A percentile compares a stretch with the other conserved stretches of the same genome.
Conservation (phyloP, 371 early-diverging fungal genomes). For the Coemansia sp. region DNA sequence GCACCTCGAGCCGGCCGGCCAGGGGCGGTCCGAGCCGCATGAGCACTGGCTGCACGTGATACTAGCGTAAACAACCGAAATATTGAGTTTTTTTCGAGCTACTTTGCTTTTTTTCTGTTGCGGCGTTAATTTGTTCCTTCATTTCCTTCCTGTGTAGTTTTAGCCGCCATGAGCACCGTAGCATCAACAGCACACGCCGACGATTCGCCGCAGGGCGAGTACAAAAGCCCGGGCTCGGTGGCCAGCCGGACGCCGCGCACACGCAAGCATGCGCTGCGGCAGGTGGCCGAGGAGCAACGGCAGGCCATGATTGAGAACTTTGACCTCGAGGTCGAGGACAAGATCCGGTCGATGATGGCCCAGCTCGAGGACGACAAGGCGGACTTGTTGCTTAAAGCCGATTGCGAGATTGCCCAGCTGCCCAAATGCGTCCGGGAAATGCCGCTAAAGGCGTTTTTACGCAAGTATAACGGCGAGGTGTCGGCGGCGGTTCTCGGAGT, state of each 20-base stretch:
- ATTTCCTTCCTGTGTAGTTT: no score
- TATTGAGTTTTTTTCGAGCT: neutral
- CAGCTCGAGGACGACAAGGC: conserved; percentile 41
- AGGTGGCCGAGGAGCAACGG: conserved; percentile 38
- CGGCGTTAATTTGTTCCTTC: no score
- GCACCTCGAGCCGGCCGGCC: neutral
- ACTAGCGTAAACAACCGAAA: neutral
- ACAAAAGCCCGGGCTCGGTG: conserved; percentile 16
- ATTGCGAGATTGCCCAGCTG: conserved; percentile 45
- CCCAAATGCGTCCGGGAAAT: conserved; percentile 44
- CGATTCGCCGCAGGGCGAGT: conserved; percentile 5
- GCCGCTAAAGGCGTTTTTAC: conserved; percentile 37
- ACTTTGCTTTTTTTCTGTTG: no score
- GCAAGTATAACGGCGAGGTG: conserved; percentile 40
- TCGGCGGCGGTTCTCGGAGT: conserved; percentile 36
- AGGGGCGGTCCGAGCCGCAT: neutral
- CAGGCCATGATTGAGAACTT: conserved; percentile 47
- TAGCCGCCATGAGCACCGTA: conserved; percentile 6
- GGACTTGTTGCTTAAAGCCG: conserved; percentile 40
- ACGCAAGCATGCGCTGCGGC: conserved; percentile 13
- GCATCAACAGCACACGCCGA: conserved; percentile 4
- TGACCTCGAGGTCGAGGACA: conserved; percentile 47
- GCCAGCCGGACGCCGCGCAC: conserved; percentile 17
- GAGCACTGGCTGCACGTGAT: neutral
- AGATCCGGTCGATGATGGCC: conserved; percentile 41